These are phyloP conservation scores for Phytophthora syringae DNA, from an alignment of 352 stramenopile genomes.

Conservation along the genomic window DNA sequence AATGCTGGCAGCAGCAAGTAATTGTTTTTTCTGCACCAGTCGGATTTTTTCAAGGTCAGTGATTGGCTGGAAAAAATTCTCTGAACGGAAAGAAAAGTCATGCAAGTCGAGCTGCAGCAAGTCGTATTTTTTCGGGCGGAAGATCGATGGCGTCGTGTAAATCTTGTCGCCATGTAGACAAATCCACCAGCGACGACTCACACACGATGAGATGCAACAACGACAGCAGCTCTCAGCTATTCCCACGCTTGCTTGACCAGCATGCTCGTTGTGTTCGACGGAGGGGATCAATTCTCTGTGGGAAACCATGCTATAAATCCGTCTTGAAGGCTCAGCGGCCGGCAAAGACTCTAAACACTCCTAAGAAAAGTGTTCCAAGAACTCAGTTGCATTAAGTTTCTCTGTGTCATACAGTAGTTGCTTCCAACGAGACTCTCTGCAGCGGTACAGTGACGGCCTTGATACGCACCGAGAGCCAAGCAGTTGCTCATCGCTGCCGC, in stretches of 20 bases:
- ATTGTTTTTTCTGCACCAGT: background rate
- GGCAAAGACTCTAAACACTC: background rate
- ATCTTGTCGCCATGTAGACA: background rate
- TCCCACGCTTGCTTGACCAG: slow-evolving; percentile 2
- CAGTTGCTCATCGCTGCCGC: no score
- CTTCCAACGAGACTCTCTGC: no score
- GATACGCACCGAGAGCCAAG: no score
- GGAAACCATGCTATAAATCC: slow-evolving; percentile 9
- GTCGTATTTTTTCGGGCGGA: background rate
- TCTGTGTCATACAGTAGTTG: no score
- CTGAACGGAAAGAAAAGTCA: background rate
- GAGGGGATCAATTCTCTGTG: background rate
- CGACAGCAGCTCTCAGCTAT: background rate
- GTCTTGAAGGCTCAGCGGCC: background rate
- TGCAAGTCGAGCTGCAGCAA: background rate
- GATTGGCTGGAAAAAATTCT: slow-evolving; percentile 1
- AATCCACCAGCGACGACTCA: background rate
- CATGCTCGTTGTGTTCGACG: slow-evolving; percentile 8
- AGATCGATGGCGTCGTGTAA: background rate
- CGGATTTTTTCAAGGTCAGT: background rate
- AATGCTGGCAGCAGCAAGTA: background rate
- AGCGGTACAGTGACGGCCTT: no score
- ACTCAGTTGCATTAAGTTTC: no score
- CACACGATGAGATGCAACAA: background rate
- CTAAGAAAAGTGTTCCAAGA: background rate